A percentile compares a stretch with the other conserved stretches of the same genome.
Evolutionary conservation across 441 rosid genomes (phyloP).

Genomic region (Syzygium syzygioides): DNA sequence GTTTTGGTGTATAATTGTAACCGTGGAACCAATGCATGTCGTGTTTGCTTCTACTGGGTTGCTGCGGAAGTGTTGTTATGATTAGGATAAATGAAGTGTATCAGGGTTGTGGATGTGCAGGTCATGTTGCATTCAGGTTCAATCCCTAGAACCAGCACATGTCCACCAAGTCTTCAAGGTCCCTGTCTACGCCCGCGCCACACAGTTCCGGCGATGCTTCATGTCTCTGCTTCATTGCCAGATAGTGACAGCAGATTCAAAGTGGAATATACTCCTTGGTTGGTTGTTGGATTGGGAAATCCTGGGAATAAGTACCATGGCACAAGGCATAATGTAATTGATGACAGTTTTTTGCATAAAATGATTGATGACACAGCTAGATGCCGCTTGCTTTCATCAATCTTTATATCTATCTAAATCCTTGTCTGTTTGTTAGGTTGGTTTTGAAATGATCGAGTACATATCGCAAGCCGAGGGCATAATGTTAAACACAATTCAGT

Average conservation of each 20-base stretch:
- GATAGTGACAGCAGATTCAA: conserved; percentile 31
- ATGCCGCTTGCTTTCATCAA: not conserved
- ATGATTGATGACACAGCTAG: conserved; percentile 22
- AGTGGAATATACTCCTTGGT: conserved; percentile 90
- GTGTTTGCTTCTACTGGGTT: not conserved
- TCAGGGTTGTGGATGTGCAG: not conserved
- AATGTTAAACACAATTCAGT: conserved; percentile 74
- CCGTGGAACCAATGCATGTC: not conserved
- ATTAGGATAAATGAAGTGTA: not conserved
- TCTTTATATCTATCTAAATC: not conserved
- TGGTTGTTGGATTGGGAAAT: conserved; percentile 86
- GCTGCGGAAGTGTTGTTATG: not conserved
- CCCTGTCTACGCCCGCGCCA: conserved; percentile 20
- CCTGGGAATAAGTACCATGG: conserved; percentile 95
- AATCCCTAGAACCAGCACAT: conserved; percentile 37
- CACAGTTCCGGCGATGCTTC: conserved; percentile 22
- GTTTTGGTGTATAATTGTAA: not conserved
- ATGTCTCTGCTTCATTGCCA: conserved; percentile 31
- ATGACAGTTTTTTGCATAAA: conserved; percentile 34
- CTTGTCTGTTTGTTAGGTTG: conserved; percentile 46
- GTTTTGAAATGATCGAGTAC: conserved; percentile 83
- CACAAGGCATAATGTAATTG: conserved; percentile 85
- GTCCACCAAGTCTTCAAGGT: conserved; percentile 20
- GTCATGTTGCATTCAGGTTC: conserved; percentile 54
- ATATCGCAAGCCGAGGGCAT: conserved; percentile 60